phyloP scores from a whole-genome alignment of 192 early-diverging fungal genomes.

The Helicostylum pulchrum region DNA sequence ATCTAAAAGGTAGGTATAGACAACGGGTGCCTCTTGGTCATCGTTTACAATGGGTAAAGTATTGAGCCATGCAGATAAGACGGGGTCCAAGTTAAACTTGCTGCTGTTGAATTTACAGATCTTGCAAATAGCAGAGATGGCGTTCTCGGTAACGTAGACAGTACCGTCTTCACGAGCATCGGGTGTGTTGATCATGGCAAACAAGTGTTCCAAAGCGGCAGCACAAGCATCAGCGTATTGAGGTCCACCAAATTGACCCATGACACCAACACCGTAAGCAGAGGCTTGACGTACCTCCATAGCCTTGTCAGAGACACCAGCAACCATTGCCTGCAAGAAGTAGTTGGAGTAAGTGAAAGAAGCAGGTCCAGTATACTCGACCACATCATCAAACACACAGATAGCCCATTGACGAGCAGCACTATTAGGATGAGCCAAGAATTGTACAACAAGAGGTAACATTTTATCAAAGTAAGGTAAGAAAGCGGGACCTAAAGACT shows the following conservation, averaged over 20 bases:
- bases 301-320: constrained; percentile 48
- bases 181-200: constrained; percentile 63
- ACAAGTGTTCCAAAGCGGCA: constrained; percentile 71
- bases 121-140: constrained; percentile 88
- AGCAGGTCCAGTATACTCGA: constrained; percentile 82
- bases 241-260: constrained; percentile 84
- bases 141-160: constrained; percentile 90
- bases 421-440: constrained; percentile 60
- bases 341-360: constrained; percentile 61
- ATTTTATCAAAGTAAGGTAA: constrained; percentile 80
- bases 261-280: constrained; percentile 91
- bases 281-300: constrained; percentile 90
- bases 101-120: constrained; percentile 66
- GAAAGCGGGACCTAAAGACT: constrained; percentile 67
- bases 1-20: constrained; percentile 76
- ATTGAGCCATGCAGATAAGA: constrained; percentile 73
- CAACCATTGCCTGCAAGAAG: constrained; percentile 65
- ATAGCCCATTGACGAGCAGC: constrained; percentile 89
- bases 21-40: constrained; percentile 77
- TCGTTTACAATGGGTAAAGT: constrained; percentile 85
- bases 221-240: constrained; percentile 71
- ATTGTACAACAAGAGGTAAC: constrained; percentile 66
- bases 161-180: constrained; percentile 71
- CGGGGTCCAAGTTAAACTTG: constrained; percentile 58
- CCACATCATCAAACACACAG: constrained; percentile 88